Evolutionary conservation across 495 filamentous ascomycete genomes (phyloP), one percentile per base, ranked within the genome.

Genomic region (Physcia stellaris): DNA sequence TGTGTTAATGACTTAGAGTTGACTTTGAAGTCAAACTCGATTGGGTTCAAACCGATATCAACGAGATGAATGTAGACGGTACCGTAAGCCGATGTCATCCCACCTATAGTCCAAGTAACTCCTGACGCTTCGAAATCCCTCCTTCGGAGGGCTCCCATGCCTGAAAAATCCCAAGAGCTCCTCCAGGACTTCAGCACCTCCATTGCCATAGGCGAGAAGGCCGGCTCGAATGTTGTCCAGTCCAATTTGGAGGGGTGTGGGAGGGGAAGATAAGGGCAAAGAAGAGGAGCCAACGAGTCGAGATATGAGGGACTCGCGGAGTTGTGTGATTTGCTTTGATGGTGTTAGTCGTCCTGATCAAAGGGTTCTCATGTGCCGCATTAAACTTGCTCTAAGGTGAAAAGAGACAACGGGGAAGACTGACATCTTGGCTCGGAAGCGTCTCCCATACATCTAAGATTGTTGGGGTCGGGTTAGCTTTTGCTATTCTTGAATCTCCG

Each of bases 401-500:
- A n/a, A n/a, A n/a, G n/a, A n/a, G n/a, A n/a, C n/a, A n/a, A n/a
- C n/a, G n/a, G n/a, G n/a, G n/a, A n/a, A 20, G 15, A 21, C 19
- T 4, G 18, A 27, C 37, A 6, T 18, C 31, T 21, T 38, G 20
- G 0, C 16, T 43, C 17, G 41, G 15, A 21, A 38, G 27, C 35
- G 38, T 48, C 16, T 48, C 45, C 45, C 45, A 48, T 7, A 43
- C 20, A 19, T 48, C 45, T 48, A 21, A n/a, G n/a, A n/a, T n/a
- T n/a, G n/a, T n/a, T n/a, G n/a, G n/a, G n/a, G n/a, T n/a, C n/a
- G n/a, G n/a, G n/a, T n/a, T n/a, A n/a, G n/a, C n/a, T n/a, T n/a
- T n/a, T n/a, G n/a, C n/a, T n/a, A n/a, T n/a, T n/a, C n/a, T n/a
- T n/a, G n/a, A n/a, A n/a, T n/a, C n/a, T n/a, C n/a, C n/a, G n/a